phyloP scores from a whole-genome alignment of 805 yeast genomes.

The Brettanomyces bruxellensis region DNA sequence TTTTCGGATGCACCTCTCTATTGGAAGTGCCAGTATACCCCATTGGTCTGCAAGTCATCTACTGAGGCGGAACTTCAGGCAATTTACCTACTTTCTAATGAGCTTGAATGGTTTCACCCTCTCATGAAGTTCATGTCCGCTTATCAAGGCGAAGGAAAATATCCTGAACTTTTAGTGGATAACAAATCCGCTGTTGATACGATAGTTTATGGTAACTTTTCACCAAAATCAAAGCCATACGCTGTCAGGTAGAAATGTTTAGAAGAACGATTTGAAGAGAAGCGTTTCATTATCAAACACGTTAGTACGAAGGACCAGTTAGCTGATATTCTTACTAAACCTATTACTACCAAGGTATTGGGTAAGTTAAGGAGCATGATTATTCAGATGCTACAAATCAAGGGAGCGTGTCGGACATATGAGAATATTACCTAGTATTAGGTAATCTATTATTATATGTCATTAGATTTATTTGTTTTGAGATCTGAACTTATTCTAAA shows the following conservation, averaged over 20 bases:
- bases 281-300: neutral
- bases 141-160: neutral
- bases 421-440: too few relatives aligned
- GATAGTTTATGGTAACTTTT: neutral
- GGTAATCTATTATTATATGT: too few relatives aligned
- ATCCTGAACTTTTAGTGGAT: neutral
- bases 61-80: too few relatives aligned
- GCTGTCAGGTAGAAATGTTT: neutral
- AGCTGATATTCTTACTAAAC: too few relatives aligned
- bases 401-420: too few relatives aligned
- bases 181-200: neutral
- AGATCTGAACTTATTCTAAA: too few relatives aligned
- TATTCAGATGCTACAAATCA: too few relatives aligned
- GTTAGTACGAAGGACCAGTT: neutral
- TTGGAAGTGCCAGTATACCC: neutral
- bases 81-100: neutral
- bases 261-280: neutral
- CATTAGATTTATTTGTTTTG: too few relatives aligned
- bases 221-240: neutral
- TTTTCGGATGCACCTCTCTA: neutral
- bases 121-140: neutral
- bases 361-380: too few relatives aligned
- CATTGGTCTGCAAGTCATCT: too few relatives aligned
- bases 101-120: neutral
- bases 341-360: too few relatives aligned